Evolutionary conservation across 2,329 filamentous ascomycete genomes (phyloP).

Genomic region (Pseudocercospora eumusae): DNA sequence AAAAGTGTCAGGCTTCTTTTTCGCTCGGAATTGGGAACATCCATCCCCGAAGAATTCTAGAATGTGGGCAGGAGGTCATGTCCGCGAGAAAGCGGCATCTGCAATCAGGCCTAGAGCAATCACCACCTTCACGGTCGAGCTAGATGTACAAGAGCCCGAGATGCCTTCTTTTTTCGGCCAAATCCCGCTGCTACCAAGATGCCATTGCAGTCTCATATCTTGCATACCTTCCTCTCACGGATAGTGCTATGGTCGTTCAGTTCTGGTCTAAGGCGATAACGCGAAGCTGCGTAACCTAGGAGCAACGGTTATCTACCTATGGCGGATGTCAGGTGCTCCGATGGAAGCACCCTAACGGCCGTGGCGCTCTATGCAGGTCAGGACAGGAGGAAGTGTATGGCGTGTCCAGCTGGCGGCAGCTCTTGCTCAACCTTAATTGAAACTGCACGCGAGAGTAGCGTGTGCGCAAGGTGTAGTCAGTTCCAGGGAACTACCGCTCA

Average conservation of each 20-base stretch:
- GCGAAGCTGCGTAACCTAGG: background rate
- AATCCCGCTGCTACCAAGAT: background rate
- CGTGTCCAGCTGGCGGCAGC: background rate
- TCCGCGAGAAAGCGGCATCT: too few relatives aligned
- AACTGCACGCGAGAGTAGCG: background rate
- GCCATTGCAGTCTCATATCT: background rate
- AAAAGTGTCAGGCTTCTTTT: too few relatives aligned
- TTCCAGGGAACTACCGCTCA: background rate
- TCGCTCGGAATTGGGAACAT: too few relatives aligned
- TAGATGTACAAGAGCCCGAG: background rate
- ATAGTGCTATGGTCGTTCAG: background rate
- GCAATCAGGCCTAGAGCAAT: background rate
- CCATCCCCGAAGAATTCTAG: too few relatives aligned
- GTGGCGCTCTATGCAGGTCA: background rate
- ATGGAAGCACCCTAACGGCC: background rate
- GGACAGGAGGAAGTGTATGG: background rate
- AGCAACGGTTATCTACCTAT: background rate
- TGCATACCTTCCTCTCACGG: background rate
- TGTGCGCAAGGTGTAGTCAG: background rate
- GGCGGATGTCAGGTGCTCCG: background rate
- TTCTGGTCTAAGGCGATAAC: background rate
- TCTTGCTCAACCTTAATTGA: background rate
- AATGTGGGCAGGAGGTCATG: too few relatives aligned
- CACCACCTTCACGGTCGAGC: background rate
- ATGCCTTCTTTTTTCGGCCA: background rate